Percentiles rank a stretch among this genome's conserved stretches.
These are phyloP conservation scores for Giardia muris DNA, from an alignment of 208 protist species.

Conservation along the genomic window DNA sequence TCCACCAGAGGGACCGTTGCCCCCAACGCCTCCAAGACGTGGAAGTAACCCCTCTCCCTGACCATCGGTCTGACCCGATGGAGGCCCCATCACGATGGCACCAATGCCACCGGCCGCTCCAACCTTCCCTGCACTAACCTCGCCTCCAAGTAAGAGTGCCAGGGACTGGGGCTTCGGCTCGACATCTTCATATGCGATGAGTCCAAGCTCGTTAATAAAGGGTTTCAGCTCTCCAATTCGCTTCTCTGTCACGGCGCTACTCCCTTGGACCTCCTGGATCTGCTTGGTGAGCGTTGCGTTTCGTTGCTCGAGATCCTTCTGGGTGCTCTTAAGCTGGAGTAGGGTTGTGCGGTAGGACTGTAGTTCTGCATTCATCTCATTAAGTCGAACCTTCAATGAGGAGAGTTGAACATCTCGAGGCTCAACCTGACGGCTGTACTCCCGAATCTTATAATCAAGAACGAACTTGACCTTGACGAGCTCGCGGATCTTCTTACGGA, in stretches of 20 bases:
- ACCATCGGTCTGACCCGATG: not conserved
- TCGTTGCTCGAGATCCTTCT: not conserved
- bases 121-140: not conserved
- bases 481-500: slow-evolving; percentile 1
- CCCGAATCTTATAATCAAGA: slow-evolving; percentile 5
- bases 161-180: not conserved
- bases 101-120: not conserved
- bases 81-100: not conserved
- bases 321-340: not conserved
- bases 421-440: not conserved
- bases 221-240: not conserved
- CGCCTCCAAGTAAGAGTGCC: not conserved
- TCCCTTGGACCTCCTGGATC: not conserved
- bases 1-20: not conserved
- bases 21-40: not conserved
- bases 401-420: not conserved
- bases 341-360: not conserved
- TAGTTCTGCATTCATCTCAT: slow-evolving; percentile 29
- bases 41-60: not conserved
- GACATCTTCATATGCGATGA: not conserved
- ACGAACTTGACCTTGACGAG: slow-evolving; percentile 8
- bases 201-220: not conserved
- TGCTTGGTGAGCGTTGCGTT: not conserved
- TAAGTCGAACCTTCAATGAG: not conserved
- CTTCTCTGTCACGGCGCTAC: not conserved